A percentile compares a stretch with the other conserved stretches of the same genome.
phyloP scores from a whole-genome alignment of 1,139 yeast genomes.

The Geotrichum bryndzae region DNA sequence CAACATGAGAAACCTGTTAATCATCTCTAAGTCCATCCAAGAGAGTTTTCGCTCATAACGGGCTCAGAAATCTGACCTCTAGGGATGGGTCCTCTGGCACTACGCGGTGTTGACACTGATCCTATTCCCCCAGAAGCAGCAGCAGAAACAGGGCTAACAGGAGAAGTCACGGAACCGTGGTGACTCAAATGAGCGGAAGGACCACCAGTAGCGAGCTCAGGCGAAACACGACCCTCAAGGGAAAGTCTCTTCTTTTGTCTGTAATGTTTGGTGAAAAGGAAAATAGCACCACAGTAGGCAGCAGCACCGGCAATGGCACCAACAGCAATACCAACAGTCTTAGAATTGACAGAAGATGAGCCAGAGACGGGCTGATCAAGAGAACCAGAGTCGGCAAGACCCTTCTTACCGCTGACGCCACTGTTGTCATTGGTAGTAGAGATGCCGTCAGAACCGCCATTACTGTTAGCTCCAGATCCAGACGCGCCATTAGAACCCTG shows the following conservation, averaged over 20 bases:
- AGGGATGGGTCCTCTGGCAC: constrained; percentile 16
- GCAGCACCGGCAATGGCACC: constrained; percentile 38
- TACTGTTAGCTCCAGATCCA: constrained; percentile 5
- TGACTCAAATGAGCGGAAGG: constrained; percentile 19
- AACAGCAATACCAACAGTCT: constrained; percentile 37
- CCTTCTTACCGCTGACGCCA: constrained; percentile 9
- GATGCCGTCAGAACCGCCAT: constrained; percentile 7
- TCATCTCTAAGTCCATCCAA: constrained; percentile 35
- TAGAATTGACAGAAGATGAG: constrained; percentile 26
- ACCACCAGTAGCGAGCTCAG: constrained; percentile 14
- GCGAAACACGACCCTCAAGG: constrained; percentile 10
- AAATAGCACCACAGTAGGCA: constrained; percentile 34
- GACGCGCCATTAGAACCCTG: constrained; percentile 10
- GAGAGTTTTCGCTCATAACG: constrained; percentile 39
- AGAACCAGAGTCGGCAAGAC: constrained; percentile 28
- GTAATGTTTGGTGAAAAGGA: constrained; percentile 31
- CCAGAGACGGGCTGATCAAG: constrained; percentile 31
- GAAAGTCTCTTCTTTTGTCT: constrained; percentile 25
- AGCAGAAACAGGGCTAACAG: background rate
- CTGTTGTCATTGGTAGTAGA: constrained; percentile 17
- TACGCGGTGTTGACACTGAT: background rate
- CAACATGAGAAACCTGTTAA: background rate
- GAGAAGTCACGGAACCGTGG: background rate
- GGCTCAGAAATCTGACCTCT: constrained; percentile 35
- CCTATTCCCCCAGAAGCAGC: background rate